Evolutionary conservation across 1,284 basidiomycete species (phyloP), one percentile per base, ranked within the genome.

Genomic region (Malassezia sympodialis): DNA sequence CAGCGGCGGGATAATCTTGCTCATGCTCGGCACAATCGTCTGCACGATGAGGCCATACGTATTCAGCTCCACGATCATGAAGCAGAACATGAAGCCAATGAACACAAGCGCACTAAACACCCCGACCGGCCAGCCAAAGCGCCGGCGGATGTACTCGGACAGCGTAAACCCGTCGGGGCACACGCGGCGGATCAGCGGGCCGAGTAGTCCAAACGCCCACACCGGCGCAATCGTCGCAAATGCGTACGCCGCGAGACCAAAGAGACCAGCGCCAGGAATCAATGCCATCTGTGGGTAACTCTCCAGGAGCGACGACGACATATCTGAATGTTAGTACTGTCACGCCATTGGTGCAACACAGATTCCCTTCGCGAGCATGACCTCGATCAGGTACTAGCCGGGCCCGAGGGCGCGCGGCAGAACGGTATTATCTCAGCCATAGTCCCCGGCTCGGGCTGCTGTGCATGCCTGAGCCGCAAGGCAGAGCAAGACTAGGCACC

Each of bases 361-460:
- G 67, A 72, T 69, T 74, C 72, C 68, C 72, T 73, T 70, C 72
- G 72, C 72, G 66, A 72, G 72, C 72, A 68, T 69, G 67, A 72
- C 63, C 72, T 72, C 66, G 72, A 64, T 74, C 72, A 73, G 72
- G 69, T 60, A 53, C 37, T 63, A 66, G 62, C 43, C 32, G 17
- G 26, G 35, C 35, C 30, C 51, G 44, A n/a, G 4, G 32, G 27
- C 41, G 15, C 10, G 26, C 32, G 37, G 26, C 21, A 40, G 26
- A 39, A 62, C 63, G 63, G 61, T 60, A 60, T 60, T 43, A 44
- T 65, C 63, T 62, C 63, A 60, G 61, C 58, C 50, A 42, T 15
- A 27, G 39, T 23, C 43, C 32, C 4, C 17, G 12, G 27, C 34
- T 8, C 23, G 8, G 26, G 6, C n/a, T 46, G 19, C 15, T 35